phyloP scores from a whole-genome alignment of 148 eudicot species.

The Amaranthus palmeri region DNA sequence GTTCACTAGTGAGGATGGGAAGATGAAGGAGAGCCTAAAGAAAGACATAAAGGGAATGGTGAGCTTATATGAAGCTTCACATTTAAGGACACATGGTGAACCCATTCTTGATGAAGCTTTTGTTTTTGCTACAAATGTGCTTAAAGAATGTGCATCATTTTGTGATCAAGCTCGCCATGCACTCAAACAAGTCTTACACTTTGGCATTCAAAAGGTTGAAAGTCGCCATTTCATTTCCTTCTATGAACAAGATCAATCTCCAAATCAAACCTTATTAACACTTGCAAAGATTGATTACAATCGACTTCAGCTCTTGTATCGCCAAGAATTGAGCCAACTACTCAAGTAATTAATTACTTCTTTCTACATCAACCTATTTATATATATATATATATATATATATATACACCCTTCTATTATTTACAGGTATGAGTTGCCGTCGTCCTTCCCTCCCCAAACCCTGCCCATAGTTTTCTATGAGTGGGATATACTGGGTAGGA shows the following conservation, averaged over 20 bases:
- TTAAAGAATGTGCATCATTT: neutral
- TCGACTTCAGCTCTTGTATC: slow-evolving; percentile 32
- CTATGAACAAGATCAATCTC: slow-evolving; percentile 26
- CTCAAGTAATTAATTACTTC: slow-evolving; percentile 27
- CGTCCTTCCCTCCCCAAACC: too few relatives aligned
- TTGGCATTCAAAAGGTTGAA: slow-evolving; percentile 24
- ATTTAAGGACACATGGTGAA: slow-evolving; percentile 23
- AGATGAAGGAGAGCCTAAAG: slow-evolving; percentile 15
- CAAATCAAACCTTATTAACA: slow-evolving; percentile 20
- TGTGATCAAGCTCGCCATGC: slow-evolving; percentile 19
- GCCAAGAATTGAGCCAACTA: slow-evolving; percentile 31
- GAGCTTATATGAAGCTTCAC: slow-evolving; percentile 25
- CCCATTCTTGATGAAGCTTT: slow-evolving; percentile 20
- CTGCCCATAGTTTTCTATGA: too few relatives aligned
- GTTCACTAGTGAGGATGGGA: slow-evolving; percentile 16
- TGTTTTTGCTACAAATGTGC: neutral
- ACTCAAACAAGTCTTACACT: slow-evolving; percentile 22
- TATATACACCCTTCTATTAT: too few relatives aligned
- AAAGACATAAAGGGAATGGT: slow-evolving; percentile 23
- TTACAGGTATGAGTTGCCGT: too few relatives aligned
- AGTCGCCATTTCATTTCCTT: slow-evolving; percentile 23
- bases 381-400: too few relatives aligned
- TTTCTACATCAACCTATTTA: neutral
- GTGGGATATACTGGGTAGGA: too few relatives aligned
- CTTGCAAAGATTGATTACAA: slow-evolving; percentile 39